Percentiles rank a stretch among this genome's conserved stretches.
Evolutionary conservation across 1,284 basidiomycete species (phyloP).

Genomic region (Takashimella tepidaria): DNA sequence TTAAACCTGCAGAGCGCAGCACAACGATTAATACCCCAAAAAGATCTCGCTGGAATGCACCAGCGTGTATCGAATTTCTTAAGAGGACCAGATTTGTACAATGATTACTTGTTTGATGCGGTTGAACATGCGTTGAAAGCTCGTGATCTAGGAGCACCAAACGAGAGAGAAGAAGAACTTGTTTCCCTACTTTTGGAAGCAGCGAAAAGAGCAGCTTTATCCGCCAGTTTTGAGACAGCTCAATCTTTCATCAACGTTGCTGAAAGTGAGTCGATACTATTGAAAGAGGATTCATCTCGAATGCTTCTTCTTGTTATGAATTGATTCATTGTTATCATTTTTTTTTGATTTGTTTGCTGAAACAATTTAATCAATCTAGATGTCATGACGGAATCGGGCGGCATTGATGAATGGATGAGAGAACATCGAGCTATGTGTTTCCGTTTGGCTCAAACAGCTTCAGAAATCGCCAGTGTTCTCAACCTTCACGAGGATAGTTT

Average conservation of each 20-base stretch:
- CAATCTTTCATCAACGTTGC: constrained; percentile 17
- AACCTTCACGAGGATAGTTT: constrained; percentile 17
- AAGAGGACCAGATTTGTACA: constrained; percentile 6
- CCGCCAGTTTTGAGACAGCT: constrained; percentile 21
- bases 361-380: no score
- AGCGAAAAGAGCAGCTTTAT: constrained; percentile 10
- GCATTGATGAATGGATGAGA: constrained; percentile 14
- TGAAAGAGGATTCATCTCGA: no score
- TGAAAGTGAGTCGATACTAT: constrained; percentile 8
- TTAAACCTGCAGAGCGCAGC: constrained; percentile 26
- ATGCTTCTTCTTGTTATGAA: not conserved
- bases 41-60: constrained; percentile 17
- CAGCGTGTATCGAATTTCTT: constrained; percentile 21
- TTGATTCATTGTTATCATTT: not conserved
- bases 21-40: constrained; percentile 18
- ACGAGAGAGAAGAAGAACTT: constrained; percentile 10
- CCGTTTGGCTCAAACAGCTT: constrained; percentile 13
- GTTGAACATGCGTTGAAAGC: constrained; percentile 29
- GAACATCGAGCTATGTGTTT: constrained; percentile 14
- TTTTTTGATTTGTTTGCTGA: no score
- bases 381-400: constrained; percentile 20
- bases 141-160: constrained; percentile 4
- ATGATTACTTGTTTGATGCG: constrained; percentile 31
- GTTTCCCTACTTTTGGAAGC: constrained; percentile 21
- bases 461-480: constrained; percentile 24